Base-by-base conservation (phyloP, 2,329 filamentous ascomycete genomes). In the Xylaria sp. region DNA sequence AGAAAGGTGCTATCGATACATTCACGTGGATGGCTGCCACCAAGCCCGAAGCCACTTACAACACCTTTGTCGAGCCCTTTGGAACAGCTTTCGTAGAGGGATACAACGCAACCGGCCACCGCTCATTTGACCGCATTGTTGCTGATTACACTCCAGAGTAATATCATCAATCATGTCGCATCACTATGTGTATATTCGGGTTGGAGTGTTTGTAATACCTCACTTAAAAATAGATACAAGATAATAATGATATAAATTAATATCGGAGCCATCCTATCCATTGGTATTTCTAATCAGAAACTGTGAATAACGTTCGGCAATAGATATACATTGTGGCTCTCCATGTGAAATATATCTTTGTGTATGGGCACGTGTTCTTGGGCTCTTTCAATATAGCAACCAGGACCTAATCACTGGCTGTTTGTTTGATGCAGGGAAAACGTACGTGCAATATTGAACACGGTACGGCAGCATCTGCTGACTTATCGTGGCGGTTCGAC, bases 1-100 rank as follows among this genome's bases (percentile, higher is more conserved):
- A 64, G 25, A 50, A 53, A 18, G 70, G 68, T 13, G 66, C 70
- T 39, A 70, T 70, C 46, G 63, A 70, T 6, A 72, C 70, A 10
- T 72, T 70, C 43, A 66, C 61, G 2, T 70, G 65, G 65, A 48
- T 72, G 41, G 46, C 43, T n/a, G 50, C 56, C 39, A 66, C 62
- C 5, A 72, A 72, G 63, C 65, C 70, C 18, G 64, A 63, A 3
- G 68, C 52, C 8, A 66, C 63, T 20, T 72, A 72, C 48, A 70
- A 70, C 55, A 70, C 65, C 28, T 68, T 70, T 20, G 20, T 68
- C 39, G 52, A 70, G 60, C 55, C 50, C 56, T 70, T 70, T 12
- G 69, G 69, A 20, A 65, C 60, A 13, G 43, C 41, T 20, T 70
- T 58, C 15, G 65, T 70, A 8, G 34, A 43, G 2, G 67, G 67